Evolutionary conservation across 371 early-diverging fungal genomes (phyloP).

Genomic region (Circinella minor): DNA sequence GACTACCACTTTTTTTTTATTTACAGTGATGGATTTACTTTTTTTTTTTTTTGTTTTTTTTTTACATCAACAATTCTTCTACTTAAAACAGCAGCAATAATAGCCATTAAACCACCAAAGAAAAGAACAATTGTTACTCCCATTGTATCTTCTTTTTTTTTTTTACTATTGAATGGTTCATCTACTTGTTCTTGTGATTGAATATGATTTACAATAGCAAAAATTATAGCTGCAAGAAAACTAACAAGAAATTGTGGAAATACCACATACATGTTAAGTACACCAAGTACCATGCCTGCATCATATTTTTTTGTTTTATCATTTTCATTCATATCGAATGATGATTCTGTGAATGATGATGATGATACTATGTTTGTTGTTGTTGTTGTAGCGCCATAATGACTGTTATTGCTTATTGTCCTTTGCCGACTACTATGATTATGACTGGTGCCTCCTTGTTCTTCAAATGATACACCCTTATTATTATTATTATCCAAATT

Average conservation of each 20-base stretch:
- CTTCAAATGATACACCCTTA: not conserved
- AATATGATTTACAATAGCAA: constrained; percentile 39
- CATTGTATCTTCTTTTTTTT: constrained; percentile 15
- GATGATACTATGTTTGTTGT: not conserved
- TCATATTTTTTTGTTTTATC: constrained; percentile 33
- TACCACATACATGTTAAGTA: constrained; percentile 83
- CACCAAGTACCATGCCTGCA: constrained; percentile 74
- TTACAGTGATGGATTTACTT: not conserved
- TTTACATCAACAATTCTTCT: constrained; percentile 23
- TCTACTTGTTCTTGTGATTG: not conserved
- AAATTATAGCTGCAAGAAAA: constrained; percentile 53
- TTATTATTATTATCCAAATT: too few relatives aligned
- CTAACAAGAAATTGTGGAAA: constrained; percentile 73
- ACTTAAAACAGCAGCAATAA: constrained; percentile 53
- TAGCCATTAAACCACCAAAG: constrained; percentile 64
- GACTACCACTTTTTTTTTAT: not conserved
- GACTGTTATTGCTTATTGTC: not conserved
- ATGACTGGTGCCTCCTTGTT: not conserved
- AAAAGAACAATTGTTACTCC: constrained; percentile 55
- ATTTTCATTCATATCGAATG: constrained; percentile 17
- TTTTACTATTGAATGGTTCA: constrained; percentile 5
- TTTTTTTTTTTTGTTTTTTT: not conserved
- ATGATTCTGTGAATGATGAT: constrained; percentile 9
- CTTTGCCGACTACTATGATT: not conserved
- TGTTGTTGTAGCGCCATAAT: not conserved